These are phyloP conservation scores for Phaseolus lunatus DNA, from an alignment of 306 rosid genomes.

Conservation along the genomic window DNA sequence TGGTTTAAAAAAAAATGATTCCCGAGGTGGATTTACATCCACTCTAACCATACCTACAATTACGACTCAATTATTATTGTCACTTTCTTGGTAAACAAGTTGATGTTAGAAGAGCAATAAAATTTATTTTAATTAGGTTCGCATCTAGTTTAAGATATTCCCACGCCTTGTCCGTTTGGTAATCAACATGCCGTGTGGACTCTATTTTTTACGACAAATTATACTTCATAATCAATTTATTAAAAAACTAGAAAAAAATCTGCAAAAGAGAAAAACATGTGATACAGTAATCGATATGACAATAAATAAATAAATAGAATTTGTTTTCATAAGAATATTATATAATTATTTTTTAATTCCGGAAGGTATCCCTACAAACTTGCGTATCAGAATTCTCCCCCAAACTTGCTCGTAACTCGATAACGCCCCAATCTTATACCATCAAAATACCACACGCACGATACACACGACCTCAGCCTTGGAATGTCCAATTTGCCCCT, in stretches of 20 bases:
- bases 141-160: constrained; percentile 67
- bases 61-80: constrained; percentile 46
- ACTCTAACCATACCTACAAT: constrained; percentile 45
- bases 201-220: neutral
- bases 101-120: constrained; percentile 30
- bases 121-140: constrained; percentile 35
- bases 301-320: too few relatives aligned
- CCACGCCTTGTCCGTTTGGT: constrained; percentile 63
- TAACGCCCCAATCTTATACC: neutral
- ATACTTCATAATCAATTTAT: neutral
- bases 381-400: constrained; percentile 43
- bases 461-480: constrained; percentile 9
- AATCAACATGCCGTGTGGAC: constrained; percentile 47
- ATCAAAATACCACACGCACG: constrained; percentile 12
- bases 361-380: neutral
- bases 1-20: constrained; percentile 5
- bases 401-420: constrained; percentile 29
- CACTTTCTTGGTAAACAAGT: constrained; percentile 38
- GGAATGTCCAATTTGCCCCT: constrained; percentile 36
- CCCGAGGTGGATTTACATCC: constrained; percentile 6
- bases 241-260: too few relatives aligned
- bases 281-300: neutral
- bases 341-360: constrained; percentile 19
- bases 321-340: neutral
- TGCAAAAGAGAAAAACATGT: neutral